phyloP scores from a whole-genome alignment of 2,329 filamentous ascomycete genomes.

The Pseudogymnoascus pannorum region DNA sequence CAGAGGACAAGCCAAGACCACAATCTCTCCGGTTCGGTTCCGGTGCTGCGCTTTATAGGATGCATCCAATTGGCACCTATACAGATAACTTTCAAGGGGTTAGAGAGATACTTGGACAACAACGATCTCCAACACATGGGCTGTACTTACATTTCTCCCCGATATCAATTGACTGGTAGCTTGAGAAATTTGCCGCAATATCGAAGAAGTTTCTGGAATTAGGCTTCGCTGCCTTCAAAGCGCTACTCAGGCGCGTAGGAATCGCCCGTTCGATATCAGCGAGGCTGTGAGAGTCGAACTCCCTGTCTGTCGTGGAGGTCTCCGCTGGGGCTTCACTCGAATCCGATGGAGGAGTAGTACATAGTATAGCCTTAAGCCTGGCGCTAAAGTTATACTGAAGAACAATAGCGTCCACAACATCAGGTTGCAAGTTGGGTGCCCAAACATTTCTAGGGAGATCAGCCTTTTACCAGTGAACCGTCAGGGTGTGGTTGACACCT shows the following conservation, averaged over 20 bases:
- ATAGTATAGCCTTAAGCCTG: slow-evolving; percentile 57
- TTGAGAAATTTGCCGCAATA: slow-evolving; percentile 64
- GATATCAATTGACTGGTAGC: slow-evolving; percentile 67
- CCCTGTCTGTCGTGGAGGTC: slow-evolving; percentile 12
- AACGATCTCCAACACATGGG: slow-evolving; percentile 4
- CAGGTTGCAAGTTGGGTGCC: slow-evolving; percentile 54
- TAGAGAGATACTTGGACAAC: slow-evolving; percentile 16
- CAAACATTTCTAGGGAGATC: slow-evolving; percentile 53
- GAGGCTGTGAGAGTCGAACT: slow-evolving; percentile 12
- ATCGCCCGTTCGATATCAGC: slow-evolving; percentile 19
- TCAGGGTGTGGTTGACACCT: slow-evolving; percentile 24
- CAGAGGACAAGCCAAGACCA: slow-evolving; percentile 70
- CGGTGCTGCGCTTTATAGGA: slow-evolving; percentile 30
- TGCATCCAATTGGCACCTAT: slow-evolving; percentile 63
- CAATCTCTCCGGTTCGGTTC: slow-evolving; percentile 33
- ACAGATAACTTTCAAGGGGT: slow-evolving; percentile 47
- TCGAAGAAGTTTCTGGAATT: slow-evolving; percentile 29
- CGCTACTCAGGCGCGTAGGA: slow-evolving; percentile 17
- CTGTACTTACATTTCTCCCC: slow-evolving; percentile 49
- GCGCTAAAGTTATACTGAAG: slow-evolving; percentile 49
- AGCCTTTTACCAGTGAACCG: slow-evolving; percentile 9
- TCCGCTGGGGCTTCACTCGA: slow-evolving; percentile 17
- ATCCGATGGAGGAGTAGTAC: slow-evolving; percentile 41
- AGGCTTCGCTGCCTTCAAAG: neutral
- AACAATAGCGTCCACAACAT: slow-evolving; percentile 35